These are phyloP conservation scores for Pseudogymnoascus sp. DNA, from an alignment of 2,329 filamentous ascomycete species.

Conservation along the genomic window DNA sequence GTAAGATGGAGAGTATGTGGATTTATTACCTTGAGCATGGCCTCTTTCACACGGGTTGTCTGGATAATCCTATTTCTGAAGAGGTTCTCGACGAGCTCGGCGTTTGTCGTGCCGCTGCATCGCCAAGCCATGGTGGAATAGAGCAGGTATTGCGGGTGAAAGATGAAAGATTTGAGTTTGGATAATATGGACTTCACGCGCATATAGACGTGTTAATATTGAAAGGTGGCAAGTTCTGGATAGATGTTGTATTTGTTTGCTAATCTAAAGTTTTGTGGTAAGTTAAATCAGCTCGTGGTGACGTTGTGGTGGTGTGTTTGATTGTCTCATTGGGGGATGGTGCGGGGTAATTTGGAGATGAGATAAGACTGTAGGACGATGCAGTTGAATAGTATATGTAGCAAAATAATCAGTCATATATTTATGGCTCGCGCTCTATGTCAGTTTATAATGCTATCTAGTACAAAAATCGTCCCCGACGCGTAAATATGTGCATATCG, in stretches of 20 bases:
- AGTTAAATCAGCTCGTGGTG: neutral
- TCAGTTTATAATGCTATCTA: neutral
- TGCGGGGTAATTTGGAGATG: conserved; percentile 9
- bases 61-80: conserved; percentile 65
- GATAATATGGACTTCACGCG: neutral
- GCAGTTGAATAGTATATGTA: neutral
- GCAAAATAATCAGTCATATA: neutral
- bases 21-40: conserved; percentile 62
- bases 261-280: neutral
- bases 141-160: conserved; percentile 4
- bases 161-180: neutral
- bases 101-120: conserved; percentile 69
- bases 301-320: conserved; percentile 1
- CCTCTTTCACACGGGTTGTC: conserved; percentile 64
- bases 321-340: conserved; percentile 7
- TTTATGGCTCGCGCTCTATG: neutral
- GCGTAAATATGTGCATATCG: conserved; percentile 4
- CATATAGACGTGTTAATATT: neutral
- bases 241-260: conserved; percentile 4
- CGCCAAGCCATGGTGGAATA: conserved; percentile 75
- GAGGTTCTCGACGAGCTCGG: conserved; percentile 72
- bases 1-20: conserved; percentile 16
- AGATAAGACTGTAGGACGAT: neutral
- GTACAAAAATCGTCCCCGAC: neutral
- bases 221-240: neutral